These are phyloP conservation scores for Pleurotus eryngii DNA, from an alignment of 768 basidiomycete species.

Conservation along the genomic window DNA sequence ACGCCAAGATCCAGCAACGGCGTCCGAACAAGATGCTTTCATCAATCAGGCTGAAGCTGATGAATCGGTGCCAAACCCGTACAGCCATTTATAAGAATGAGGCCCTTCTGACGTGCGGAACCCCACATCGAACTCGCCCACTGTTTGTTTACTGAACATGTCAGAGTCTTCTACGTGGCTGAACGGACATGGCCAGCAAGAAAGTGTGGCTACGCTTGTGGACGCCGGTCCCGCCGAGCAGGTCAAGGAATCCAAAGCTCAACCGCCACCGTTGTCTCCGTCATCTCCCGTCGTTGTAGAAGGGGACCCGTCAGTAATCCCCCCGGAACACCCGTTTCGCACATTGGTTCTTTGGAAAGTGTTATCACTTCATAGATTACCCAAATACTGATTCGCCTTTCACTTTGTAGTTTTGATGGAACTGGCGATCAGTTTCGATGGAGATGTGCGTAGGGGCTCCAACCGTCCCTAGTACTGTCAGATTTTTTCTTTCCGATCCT, in stretches of 20 bases:
- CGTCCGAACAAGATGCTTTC: too few species aligned
- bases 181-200: conserved; percentile 2
- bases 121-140: too few species aligned
- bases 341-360: conserved; percentile 15
- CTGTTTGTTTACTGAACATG: neutral
- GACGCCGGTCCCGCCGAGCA: neutral
- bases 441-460: conserved; percentile 25
- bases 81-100: too few species aligned
- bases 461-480: neutral
- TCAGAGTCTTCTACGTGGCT: neutral
- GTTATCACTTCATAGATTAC: conserved; percentile 21
- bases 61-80: too few species aligned
- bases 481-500: neutral
- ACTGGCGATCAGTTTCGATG: conserved; percentile 46
- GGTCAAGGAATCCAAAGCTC: neutral
- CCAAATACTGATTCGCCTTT: conserved; percentile 40
- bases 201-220: neutral
- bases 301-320: conserved; percentile 11
- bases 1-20: too few species aligned
- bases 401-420: conserved; percentile 68
- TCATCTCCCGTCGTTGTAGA: neutral
- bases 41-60: too few species aligned
- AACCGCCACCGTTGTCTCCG: neutral
- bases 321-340: conserved; percentile 14
- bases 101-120: too few species aligned